Base-by-base conservation (phyloP, 2,329 filamentous ascomycete species). In the Arthrinium puccinioides region DNA sequence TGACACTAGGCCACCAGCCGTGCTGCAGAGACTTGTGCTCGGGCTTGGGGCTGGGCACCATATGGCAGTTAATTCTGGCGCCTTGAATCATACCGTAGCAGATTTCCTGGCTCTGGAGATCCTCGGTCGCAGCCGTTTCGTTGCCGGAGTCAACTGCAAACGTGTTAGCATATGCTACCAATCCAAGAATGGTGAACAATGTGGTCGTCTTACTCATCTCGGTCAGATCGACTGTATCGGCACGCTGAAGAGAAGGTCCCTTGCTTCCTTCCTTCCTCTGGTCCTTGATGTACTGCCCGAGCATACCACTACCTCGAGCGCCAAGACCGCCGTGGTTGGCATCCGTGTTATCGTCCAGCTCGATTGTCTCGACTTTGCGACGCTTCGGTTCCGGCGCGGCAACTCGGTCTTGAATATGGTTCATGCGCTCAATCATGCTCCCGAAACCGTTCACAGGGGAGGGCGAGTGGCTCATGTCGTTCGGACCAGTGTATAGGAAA, bases 21-120 rank as follows among this genome's bases (percentile, higher is more conserved):
- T 74, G 65, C 47, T 76, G 78, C 9, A 84, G 64, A 15, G 72
- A 65, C 41, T 76, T 69, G 18, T 72, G 68, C 21, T 73, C 73
- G 2, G 82, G 78, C 49, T 80, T 87, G 0, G 80, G 78, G 3
- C 70, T 75, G 1, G 87, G 87, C 2, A 90, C 76, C 24, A 68
- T 64, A 49, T 77, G 72, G 43, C 82, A 83, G 44, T 81, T 78
- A 28, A 92, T 66, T 37, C 66, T 74, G 3, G 79, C 75, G 14
- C 71, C 73, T 38, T 87, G 79, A 15, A 94, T 61, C 61, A 84
- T 83, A 28, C 87, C 87, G 52, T 85, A 88, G 60, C 87, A 94
- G 4, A 94, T 82, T 51, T 87, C 79, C 53, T 86, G 76, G 15
- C 79, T 72, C 32, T 68, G 73, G 21, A 77, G 69, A 39, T 84